A percentile compares a stretch with the other conserved stretches of the same genome.
Conservation (phyloP, 2,329 filamentous ascomycete genomes). For the Aspergillus felis region DNA sequence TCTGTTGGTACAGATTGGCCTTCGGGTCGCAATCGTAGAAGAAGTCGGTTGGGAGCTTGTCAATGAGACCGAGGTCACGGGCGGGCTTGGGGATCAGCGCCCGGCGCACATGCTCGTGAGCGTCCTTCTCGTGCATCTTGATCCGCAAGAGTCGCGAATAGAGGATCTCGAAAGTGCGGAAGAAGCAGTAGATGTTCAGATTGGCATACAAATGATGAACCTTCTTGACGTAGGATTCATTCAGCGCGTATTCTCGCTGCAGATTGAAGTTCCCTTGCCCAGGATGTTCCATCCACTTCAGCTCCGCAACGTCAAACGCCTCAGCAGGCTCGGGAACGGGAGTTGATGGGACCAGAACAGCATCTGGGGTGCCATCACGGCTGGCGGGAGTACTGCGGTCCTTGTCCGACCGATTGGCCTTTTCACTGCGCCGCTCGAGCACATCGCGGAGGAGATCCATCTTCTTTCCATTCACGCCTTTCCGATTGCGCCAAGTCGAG, state of each 20-base stretch:
- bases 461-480: conserved; percentile 64
- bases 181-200: conserved; percentile 87
- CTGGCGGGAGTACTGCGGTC: conserved; percentile 76
- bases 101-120: conserved; percentile 68
- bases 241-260: conserved; percentile 65
- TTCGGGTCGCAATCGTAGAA: conserved; percentile 63
- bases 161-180: conserved; percentile 87
- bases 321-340: conserved; percentile 51
- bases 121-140: conserved; percentile 72
- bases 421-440: conserved; percentile 72
- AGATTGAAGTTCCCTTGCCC: conserved; percentile 53
- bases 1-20: conserved; percentile 78
- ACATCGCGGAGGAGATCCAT: conserved; percentile 77
- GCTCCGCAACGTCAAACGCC: conserved; percentile 46
- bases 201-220: conserved; percentile 91
- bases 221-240: conserved; percentile 75
- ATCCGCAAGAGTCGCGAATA: conserved; percentile 80
- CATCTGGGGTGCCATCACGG: conserved; percentile 85
- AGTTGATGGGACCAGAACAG: conserved; percentile 41
- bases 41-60: conserved; percentile 70
- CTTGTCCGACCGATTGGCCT: conserved; percentile 66
- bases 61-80: conserved; percentile 75
- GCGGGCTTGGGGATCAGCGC: conserved; percentile 75
- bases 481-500: conserved; percentile 63
- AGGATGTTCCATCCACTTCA: conserved; percentile 60